Evolutionary conservation across 2,329 filamentous ascomycete genomes (phyloP).

Genomic region (Remersonia thermophila): DNA sequence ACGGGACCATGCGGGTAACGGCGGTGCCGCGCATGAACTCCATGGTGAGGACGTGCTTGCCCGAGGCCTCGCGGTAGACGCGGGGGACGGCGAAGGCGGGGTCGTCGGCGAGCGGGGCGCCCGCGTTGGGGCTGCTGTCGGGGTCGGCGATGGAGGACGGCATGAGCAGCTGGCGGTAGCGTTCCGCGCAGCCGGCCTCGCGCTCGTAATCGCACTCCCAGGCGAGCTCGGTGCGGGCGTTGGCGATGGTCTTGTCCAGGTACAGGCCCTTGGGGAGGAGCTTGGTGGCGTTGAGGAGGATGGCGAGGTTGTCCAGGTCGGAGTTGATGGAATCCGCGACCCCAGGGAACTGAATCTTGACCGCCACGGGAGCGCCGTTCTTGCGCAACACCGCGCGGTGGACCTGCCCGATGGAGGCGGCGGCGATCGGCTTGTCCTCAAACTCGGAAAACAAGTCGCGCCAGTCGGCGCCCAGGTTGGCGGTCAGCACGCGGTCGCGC

Average conservation of each 20-base stretch:
- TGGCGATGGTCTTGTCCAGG: slow-evolving; percentile 93
- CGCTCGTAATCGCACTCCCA: slow-evolving; percentile 97
- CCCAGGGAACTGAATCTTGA: slow-evolving; percentile 96
- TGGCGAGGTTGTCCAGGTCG: slow-evolving; percentile 82
- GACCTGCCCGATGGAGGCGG: slow-evolving; percentile 93
- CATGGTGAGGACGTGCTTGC: slow-evolving; percentile 82
- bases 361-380: slow-evolving; percentile 65
- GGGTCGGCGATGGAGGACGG: slow-evolving; percentile 21
- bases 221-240: slow-evolving; percentile 77
- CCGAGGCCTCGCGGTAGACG: slow-evolving; percentile 67
- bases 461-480: slow-evolving; percentile 77
- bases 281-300: slow-evolving; percentile 81
- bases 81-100: slow-evolving; percentile 68
- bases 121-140: no score
- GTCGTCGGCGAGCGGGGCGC: slow-evolving; percentile 41
- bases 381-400: slow-evolving; percentile 72
- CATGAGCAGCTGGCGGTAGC: slow-evolving; percentile 62
- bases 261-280: slow-evolving; percentile 86
- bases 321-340: slow-evolving; percentile 94
- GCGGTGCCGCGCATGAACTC: slow-evolving; percentile 78
- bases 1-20: slow-evolving; percentile 61
- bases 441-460: slow-evolving; percentile 71
- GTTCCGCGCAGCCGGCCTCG: slow-evolving; percentile 68
- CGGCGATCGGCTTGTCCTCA: slow-evolving; percentile 83
- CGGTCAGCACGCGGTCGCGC: slow-evolving; percentile 66